These are phyloP conservation scores for Pichia paraexigua DNA, from an alignment of 805 yeast species.

Conservation along the genomic window DNA sequence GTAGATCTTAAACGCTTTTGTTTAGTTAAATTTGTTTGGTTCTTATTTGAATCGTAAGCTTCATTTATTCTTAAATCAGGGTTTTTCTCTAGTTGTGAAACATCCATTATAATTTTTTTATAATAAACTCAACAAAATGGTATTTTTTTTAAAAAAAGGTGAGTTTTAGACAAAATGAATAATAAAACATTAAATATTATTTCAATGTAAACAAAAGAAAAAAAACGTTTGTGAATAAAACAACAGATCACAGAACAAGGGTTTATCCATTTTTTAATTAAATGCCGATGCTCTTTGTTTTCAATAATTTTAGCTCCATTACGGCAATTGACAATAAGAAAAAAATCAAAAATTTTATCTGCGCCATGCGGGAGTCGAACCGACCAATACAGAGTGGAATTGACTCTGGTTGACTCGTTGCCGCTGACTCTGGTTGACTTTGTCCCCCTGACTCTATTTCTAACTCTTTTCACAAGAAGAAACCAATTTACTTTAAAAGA, in stretches of 20 bases:
- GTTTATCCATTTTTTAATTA: no score
- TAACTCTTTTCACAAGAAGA: background rate
- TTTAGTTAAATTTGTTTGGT: background rate
- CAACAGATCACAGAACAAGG: no score
- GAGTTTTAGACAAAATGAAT: no score
- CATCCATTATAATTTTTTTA: background rate
- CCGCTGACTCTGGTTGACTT: background rate
- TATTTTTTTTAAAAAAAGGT: no score
- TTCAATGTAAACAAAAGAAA: no score
- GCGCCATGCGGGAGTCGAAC: background rate
- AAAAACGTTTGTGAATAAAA: no score
- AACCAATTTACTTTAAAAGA: background rate
- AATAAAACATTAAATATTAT: no score
- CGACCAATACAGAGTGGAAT: background rate
- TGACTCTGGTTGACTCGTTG: background rate
- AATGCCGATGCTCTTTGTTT: no score
- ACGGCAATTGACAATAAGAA: no score
- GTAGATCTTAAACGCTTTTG: slow-evolving; percentile 50
- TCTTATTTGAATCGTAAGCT: background rate
- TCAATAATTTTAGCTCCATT: no score
- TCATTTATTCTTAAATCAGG: background rate
- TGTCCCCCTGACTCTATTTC: background rate
- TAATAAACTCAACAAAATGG: no score
- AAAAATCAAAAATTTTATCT: no score
- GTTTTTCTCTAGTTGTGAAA: background rate